Conservation (phyloP, 208 protist species). For the Phytomonas francai region DNA sequence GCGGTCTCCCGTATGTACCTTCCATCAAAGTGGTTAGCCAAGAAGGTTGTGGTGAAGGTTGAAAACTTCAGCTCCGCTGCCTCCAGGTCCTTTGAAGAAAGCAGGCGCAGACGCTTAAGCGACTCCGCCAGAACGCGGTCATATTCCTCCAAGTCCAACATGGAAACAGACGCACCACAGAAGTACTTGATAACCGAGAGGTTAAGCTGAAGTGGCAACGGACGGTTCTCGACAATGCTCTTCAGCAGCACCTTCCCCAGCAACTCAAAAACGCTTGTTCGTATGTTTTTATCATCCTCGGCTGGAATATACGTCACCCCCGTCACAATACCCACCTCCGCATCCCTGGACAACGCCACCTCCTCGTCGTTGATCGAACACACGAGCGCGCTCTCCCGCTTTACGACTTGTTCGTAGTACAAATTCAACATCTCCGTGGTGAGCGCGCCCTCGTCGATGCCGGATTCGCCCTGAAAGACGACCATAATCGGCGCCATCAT, state of each 20-base stretch:
- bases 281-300: slow-evolving; percentile 23
- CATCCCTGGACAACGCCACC: not conserved
- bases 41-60: slow-evolving; percentile 25
- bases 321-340: not conserved
- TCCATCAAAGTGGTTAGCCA: slow-evolving; percentile 19
- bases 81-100: slow-evolving; percentile 40
- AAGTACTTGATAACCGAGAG: slow-evolving; percentile 54
- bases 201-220: slow-evolving; percentile 54
- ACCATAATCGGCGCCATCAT: slow-evolving; percentile 49
- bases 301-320: slow-evolving; percentile 30
- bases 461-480: slow-evolving; percentile 63
- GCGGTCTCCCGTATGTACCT: slow-evolving; percentile 24
- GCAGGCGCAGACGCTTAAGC: slow-evolving; percentile 40
- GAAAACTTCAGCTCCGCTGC: slow-evolving; percentile 37
- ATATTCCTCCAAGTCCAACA: slow-evolving; percentile 62
- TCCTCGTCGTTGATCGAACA: slow-evolving; percentile 17
- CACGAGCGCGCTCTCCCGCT: slow-evolving; percentile 40
- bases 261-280: slow-evolving; percentile 27
- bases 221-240: slow-evolving; percentile 51
- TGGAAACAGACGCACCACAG: slow-evolving; percentile 24
- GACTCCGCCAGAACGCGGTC: slow-evolving; percentile 30
- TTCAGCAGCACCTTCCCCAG: slow-evolving; percentile 59
- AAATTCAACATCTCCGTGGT: slow-evolving; percentile 67
- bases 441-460: slow-evolving; percentile 63
- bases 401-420: slow-evolving; percentile 56